Base-by-base conservation (phyloP, 495 filamentous ascomycete species). In the Aspergillus asperescens region DNA sequence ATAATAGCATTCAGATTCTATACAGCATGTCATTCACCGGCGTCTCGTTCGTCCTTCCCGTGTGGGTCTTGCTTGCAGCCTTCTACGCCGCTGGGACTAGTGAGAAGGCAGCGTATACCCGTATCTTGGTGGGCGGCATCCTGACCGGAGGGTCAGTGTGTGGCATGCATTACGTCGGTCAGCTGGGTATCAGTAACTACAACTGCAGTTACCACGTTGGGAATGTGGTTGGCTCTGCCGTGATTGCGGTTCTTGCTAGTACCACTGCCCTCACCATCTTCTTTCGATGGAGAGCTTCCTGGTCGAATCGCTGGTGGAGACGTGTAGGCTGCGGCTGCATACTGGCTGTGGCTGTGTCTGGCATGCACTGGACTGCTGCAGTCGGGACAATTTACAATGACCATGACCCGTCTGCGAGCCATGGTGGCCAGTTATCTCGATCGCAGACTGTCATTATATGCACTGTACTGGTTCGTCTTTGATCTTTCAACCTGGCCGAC, bases 81-180 rank as follows among this genome's bases (percentile, higher is more conserved):
- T 94, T 95, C 65, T 77, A 81, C 32, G 74, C 80, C 20, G 77
- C 83, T 32, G 82, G 79, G 19, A 72, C 74, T 23, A 77, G 77
- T 51, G 78, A 78, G 32, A 72, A 62, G 24, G 70, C 85, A 10
- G 77, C 72, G 25, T 77, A 80, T 63, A 56, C 77, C 62, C 79
- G 83, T 9, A 77, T 87, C 13, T 38, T 70, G n/a, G 54, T 77
- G 0, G 84, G 83, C 22, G 89, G 90, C 1, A 51, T 80, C 4
- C 67, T 90, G 35, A 82, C 85, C 0, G 90, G 90, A 6, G 68
- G 79, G 3, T 80, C 87, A 16, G 83, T 94, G 47, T 87, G 85
- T 48, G 91, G 85, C 4, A 95, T 95, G 91, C 88, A 95, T 63
- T 96, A 95, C 58, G 70, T 94, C 38, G 89, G 89, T 22, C 88